phyloP scores from a whole-genome alignment of 2,329 filamentous ascomycete species.

The Penicillium sp. region DNA sequence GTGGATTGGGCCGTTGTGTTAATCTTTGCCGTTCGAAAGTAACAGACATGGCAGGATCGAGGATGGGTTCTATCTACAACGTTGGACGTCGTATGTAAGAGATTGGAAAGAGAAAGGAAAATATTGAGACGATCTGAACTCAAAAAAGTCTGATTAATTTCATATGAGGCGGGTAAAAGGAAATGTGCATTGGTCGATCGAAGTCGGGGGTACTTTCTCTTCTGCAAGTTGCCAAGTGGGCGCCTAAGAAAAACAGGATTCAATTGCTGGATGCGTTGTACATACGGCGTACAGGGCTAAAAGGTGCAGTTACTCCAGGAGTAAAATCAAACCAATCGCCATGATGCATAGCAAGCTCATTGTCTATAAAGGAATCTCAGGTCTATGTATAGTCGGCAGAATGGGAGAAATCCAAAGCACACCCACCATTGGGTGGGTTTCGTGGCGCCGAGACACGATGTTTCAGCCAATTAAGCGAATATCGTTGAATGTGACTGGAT shows the following conservation, averaged over 20 bases:
- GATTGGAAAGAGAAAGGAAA: neutral
- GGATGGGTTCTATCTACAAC: too few species aligned
- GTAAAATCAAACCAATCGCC: too few species aligned
- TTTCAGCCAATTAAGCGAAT: neutral
- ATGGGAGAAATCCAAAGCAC: too few species aligned
- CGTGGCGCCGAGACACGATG: neutral
- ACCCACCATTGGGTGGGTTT: neutral
- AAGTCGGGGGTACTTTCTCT: neutral
- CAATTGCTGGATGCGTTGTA: too few species aligned
- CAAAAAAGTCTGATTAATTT: neutral
- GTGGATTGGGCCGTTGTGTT: too few species aligned
- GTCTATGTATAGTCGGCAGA: slow-evolving; percentile 2
- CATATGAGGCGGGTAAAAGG: neutral
- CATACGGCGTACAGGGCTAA: too few species aligned
- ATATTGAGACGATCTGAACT: neutral
- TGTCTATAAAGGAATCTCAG: neutral
- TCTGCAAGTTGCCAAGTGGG: neutral
- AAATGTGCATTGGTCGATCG: neutral
- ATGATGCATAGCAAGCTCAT: too few species aligned
- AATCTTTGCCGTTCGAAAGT: too few species aligned
- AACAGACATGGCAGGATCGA: neutral
- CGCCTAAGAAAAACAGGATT: too few species aligned
- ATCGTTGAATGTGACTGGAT: neutral
- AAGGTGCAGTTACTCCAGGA: too few species aligned
- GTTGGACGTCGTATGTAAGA: too few species aligned